Evolutionary conservation across 192 early-diverging fungal species (phyloP), one percentile per base, ranked within the genome.

Genomic region (Umbelopsis sp.): DNA sequence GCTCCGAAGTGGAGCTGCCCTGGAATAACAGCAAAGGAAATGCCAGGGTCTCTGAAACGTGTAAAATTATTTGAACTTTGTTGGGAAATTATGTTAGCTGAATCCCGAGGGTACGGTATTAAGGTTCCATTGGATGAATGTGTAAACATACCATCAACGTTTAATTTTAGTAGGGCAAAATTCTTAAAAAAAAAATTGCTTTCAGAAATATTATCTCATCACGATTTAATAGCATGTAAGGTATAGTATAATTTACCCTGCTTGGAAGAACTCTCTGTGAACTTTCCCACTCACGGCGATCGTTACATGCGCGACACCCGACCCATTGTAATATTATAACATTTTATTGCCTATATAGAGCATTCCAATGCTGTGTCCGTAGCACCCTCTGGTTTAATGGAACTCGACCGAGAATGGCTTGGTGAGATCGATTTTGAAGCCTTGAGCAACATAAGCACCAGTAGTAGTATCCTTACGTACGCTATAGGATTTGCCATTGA

Each of bases 341-440:
- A 49, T 49, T 49, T 49, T 49, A 49, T 49, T 49, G 47, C 47
- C 47, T 49, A n/a, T 49, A 16, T 49, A 17, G 16, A 16, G 11
- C 4, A 49, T 0, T 9, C 0, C 4, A 21, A 49, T 49, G 47
- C 47, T 29, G 52, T 24, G 52, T 10, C 52, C 52, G 22, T 21
- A 4, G 25, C 1, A 1, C 10, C 21, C 1, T 34, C 31, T 8
- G 34, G 17, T 34, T 32, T 62, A 62, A 17, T 62, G 31, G 56
- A 62, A 62, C 29, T 62, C 20, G 8, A 62, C 56, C 1, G 56
- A 34, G 56, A 62, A 62, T 20, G 56, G 29, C 29, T 62, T 62
- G 56, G 26, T 62, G 14, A 62, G 31, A 7, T 62, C 56, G 31
- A 62, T 62, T 31, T 62, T 62, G 31, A 62, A 62, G 10, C 56